Conservation (phyloP, 2,329 filamentous ascomycete species). For the Ampelomyces quisqualis region DNA sequence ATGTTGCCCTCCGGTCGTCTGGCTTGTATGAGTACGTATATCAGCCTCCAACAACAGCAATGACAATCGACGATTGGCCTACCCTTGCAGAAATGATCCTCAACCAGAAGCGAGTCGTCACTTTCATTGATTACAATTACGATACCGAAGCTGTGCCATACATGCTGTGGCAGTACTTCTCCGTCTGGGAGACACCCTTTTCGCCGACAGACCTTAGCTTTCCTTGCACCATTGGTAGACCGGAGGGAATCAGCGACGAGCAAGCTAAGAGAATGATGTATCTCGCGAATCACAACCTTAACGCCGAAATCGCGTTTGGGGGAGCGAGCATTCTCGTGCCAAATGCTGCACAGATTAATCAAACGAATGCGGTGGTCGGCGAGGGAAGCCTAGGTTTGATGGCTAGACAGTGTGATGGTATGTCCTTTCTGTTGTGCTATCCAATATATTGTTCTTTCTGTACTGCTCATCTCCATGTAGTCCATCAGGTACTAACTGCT, state of each 20-base stretch:
- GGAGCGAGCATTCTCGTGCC: conserved; percentile 38
- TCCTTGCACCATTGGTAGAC: conserved; percentile 76
- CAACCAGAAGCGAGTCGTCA: conserved; percentile 40
- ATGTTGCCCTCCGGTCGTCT: conserved; percentile 66
- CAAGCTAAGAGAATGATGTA: conserved; percentile 66
- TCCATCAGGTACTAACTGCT: conserved; percentile 7
- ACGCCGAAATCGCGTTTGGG: conserved; percentile 61
- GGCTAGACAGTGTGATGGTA: conserved; percentile 38
- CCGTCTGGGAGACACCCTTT: conserved; percentile 92
- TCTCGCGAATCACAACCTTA: conserved; percentile 90
- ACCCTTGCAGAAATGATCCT: conserved; percentile 65
- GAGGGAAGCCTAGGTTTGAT: conserved; percentile 39
- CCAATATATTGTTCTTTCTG: too few species aligned
- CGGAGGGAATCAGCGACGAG: conserved; percentile 61
- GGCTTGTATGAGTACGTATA: conserved; percentile 76
- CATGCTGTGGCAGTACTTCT: conserved; percentile 83
- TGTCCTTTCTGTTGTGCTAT: too few species aligned
- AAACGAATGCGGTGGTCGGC: conserved; percentile 40
- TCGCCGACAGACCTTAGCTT: conserved; percentile 69
- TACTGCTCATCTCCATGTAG: too few species aligned
- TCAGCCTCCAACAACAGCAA: conserved; percentile 71
- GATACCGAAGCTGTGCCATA: conserved; percentile 78
- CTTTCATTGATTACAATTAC: conserved; percentile 54
- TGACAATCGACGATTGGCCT: conserved; percentile 80
- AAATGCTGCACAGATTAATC: conserved; percentile 38